These are phyloP conservation scores for Paraurostyla sp. DNA, from an alignment of 73 alveolate genomes.

Conservation along the genomic window DNA sequence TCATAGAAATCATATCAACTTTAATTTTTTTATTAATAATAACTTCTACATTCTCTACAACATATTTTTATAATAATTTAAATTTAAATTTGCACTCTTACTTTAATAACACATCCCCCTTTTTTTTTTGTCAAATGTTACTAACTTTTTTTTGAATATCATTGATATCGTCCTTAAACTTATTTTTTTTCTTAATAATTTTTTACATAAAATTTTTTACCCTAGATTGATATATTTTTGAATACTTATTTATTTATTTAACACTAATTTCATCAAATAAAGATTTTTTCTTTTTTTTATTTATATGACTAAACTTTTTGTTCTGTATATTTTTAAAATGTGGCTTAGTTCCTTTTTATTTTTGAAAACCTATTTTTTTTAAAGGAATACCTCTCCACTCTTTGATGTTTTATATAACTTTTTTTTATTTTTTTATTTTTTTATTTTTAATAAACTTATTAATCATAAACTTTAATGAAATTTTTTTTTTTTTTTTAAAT, in stretches of 20 bases:
- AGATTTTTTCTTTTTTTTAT: neutral
- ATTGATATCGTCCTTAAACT: neutral
- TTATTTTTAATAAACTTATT: neutral
- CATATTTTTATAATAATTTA: neutral
- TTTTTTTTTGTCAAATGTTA: neutral
- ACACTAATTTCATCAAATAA: neutral
- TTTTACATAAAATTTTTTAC: neutral
- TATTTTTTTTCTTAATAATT: neutral
- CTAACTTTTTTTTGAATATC: neutral
- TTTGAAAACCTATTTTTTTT: conserved; percentile 40
- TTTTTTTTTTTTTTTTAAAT: neutral
- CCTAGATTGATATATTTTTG: neutral
- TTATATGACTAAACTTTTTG: neutral
- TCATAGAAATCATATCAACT: neutral
- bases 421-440: conserved; percentile 12
- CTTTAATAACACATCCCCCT: conserved; percentile 11
- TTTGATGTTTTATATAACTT: neutral
- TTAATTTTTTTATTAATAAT: neutral
- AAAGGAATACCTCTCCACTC: neutral
- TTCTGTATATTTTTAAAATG: neutral
- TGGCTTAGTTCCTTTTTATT: conserved; percentile 10
- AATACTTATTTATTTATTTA: neutral
- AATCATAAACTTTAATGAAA: neutral
- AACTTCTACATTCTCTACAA: neutral
- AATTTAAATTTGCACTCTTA: neutral